Percentiles rank a stretch among this genome's conserved stretches.
phyloP scores from a whole-genome alignment of 148 eudicot species.

The Cornus kousa region DNA sequence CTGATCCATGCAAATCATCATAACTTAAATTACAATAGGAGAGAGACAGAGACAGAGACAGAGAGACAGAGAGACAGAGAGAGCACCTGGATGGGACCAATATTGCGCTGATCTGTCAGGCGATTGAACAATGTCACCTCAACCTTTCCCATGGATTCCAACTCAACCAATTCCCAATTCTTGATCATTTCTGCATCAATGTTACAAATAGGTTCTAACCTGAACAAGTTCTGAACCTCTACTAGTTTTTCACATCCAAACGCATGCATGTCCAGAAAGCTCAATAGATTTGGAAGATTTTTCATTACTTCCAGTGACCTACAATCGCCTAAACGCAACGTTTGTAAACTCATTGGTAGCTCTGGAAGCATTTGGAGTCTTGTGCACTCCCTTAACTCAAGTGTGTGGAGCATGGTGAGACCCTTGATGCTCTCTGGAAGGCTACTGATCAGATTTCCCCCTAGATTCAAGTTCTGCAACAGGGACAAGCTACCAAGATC shows the following conservation, averaged over 20 bases:
- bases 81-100: too few relatives aligned
- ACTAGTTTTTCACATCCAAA: too few relatives aligned
- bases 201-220: neutral
- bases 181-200: neutral
- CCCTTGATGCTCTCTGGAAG: neutral
- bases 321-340: neutral
- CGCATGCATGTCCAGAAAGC: too few relatives aligned
- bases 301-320: neutral
- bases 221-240: neutral
- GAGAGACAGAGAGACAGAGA: too few relatives aligned
- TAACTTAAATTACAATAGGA: too few relatives aligned
- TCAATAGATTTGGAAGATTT: neutral
- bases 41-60: too few relatives aligned
- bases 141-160: too few relatives aligned
- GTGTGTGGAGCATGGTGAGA: neutral
- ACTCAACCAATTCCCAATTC: neutral
- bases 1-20: too few relatives aligned
- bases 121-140: too few relatives aligned
- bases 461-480: neutral
- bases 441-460: neutral
- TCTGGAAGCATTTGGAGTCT: neutral
- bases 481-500: neutral
- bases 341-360: neutral
- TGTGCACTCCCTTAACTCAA: neutral
- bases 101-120: too few relatives aligned